Evolutionary conservation across 345 rosid species (phyloP).

Genomic region (Sisymbrium irio): DNA sequence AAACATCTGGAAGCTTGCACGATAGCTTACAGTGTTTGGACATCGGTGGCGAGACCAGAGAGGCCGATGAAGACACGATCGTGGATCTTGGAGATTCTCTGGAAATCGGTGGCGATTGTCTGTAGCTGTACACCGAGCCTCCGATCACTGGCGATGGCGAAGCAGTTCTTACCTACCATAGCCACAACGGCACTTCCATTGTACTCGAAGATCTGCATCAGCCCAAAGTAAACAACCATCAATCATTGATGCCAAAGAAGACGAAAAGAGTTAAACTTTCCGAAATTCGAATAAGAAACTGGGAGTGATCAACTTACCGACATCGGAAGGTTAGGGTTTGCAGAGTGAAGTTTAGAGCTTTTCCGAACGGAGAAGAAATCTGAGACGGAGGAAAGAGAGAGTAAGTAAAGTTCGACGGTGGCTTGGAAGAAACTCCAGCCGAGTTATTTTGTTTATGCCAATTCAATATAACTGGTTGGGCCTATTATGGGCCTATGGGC

Average conservation of each 20-base stretch:
- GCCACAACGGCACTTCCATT: slow-evolving; percentile 99
- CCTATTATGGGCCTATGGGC: slow-evolving; percentile 14
- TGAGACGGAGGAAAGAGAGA: slow-evolving; percentile 14
- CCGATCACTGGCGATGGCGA: slow-evolving; percentile 96
- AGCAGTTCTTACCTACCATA: slow-evolving; percentile 99
- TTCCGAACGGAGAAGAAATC: slow-evolving; percentile 26
- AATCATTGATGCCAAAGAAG: neutral
- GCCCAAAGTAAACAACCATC: neutral
- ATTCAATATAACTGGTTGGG: neutral
- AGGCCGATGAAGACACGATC: slow-evolving; percentile 85
- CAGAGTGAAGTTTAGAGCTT: slow-evolving; percentile 2
- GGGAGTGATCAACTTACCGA: slow-evolving; percentile 42
- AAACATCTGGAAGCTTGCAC: neutral
- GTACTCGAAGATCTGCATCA: slow-evolving; percentile 84
- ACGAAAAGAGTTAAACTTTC: neutral
- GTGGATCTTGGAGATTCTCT: slow-evolving; percentile 78
- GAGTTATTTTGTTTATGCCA: neutral
- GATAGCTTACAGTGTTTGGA: slow-evolving; percentile 69
- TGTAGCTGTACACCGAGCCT: slow-evolving; percentile 93
- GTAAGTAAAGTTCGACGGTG: slow-evolving; percentile 30
- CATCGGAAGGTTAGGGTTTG: slow-evolving; percentile 37
- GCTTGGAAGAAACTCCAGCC: slow-evolving; percentile 46
- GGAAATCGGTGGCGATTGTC: slow-evolving; percentile 93
- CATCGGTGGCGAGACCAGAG: slow-evolving; percentile 92
- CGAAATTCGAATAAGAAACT: neutral